A percentile compares a stretch with the other conserved stretches of the same genome.
These are phyloP conservation scores for Puya raimondii DNA, from an alignment of 176 grass and related monocot species.

Conservation along the genomic window DNA sequence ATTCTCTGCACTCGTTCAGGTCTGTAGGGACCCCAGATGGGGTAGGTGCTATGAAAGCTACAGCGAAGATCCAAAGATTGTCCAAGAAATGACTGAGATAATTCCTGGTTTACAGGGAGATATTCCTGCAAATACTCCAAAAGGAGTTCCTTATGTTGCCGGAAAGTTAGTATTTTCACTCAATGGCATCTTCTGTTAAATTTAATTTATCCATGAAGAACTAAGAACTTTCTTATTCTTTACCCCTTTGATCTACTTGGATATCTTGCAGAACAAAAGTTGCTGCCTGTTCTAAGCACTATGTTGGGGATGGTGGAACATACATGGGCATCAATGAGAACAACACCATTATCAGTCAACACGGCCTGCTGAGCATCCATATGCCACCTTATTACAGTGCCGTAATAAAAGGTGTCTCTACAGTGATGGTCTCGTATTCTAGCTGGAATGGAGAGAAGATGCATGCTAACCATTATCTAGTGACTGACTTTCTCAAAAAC, in stretches of 20 bases:
- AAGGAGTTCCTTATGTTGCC: neutral
- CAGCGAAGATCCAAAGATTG: constrained; percentile 1
- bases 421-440: constrained; percentile 8
- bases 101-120: constrained; percentile 2
- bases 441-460: constrained; percentile 12
- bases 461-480: constrained; percentile 1
- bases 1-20: neutral
- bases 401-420: constrained; percentile 6
- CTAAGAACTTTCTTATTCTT: too few species aligned
- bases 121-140: neutral
- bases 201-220: neutral
- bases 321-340: constrained; percentile 19
- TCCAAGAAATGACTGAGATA: neutral
- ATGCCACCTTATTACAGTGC: constrained; percentile 12
- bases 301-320: constrained; percentile 18
- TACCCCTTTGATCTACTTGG: neutral
- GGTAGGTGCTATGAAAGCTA: constrained; percentile 1
- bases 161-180: neutral
- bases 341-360: constrained; percentile 2
- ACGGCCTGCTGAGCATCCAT: constrained; percentile 9
- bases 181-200: neutral
- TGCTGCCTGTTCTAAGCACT: constrained; percentile 7
- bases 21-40: constrained; percentile 1
- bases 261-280: constrained; percentile 3
- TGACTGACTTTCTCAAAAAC: constrained; percentile 14